Evolutionary conservation across 2,329 filamentous ascomycete species (phyloP), one percentile per base, ranked within the genome.

Genomic region (Penicillium freii): DNA sequence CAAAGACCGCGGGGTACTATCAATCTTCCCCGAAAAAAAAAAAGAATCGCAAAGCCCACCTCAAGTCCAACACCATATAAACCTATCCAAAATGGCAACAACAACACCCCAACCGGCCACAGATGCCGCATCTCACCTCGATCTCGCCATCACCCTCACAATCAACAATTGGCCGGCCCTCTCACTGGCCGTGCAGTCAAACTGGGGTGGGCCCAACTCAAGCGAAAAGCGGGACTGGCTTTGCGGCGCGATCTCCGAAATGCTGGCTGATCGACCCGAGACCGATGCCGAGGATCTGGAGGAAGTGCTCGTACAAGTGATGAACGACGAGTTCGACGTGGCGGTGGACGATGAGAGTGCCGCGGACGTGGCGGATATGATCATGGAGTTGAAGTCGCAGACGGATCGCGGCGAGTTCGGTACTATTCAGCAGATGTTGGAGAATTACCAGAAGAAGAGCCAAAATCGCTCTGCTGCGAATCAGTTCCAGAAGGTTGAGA

Each of bases 211-310:
- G 2, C 86, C 90, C 40, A 87, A 91, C 70, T 88, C 87, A 23
- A 75, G 82, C 59, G 91, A 95, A 76, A 97, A 97, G 80, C 89
- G 93, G 69, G 93, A 96, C 81, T 97, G 92, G 93, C 90, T 99
- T 69, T 93, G 90, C 51, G 92, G 92, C 62, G 90, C 89, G 43
- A 82, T 97, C 52, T 88, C 87, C 58, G 91, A 96, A 27, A 85
- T 96, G 61, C 88, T 97, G 66, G 80, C 69, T 19, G 75, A 80
- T 11, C 76, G 80, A 4, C 80, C 85, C 2, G 80, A 85, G 54
- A 86, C 90, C 11, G 89, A 96, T 66, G 78, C 83, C 19, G 86
- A 88, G 62, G 91, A 97, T 66, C 80, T 97, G 43, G 93, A 97
- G 78, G 83, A 88, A 40, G 86, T 95, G 51, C 80, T 97, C 47